These are phyloP conservation scores for Candida maltosa DNA, from an alignment of 805 yeast species.

Conservation along the genomic window DNA sequence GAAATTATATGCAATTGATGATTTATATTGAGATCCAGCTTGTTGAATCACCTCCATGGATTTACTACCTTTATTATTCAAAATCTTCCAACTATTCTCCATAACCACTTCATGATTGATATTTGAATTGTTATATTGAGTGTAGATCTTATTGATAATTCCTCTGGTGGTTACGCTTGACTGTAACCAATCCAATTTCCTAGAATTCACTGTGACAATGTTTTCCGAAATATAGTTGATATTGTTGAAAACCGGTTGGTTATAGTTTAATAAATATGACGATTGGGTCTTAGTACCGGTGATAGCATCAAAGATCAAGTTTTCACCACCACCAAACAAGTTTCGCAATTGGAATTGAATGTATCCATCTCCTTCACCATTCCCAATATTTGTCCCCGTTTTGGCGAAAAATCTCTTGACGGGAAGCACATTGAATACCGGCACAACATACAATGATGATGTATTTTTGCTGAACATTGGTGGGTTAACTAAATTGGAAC, in stretches of 20 bases:
- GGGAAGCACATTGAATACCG: constrained; percentile 44
- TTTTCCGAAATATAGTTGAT: constrained; percentile 39
- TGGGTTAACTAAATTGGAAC: constrained; percentile 19
- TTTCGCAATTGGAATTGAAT: constrained; percentile 63
- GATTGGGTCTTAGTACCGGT: constrained; percentile 50
- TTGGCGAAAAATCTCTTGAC: constrained; percentile 73
- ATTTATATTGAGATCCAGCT: constrained; percentile 46
- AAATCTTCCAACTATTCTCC: constrained; percentile 41
- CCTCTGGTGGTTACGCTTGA: constrained; percentile 46
- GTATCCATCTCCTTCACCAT: constrained; percentile 96
- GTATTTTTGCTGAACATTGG: constrained; percentile 4
- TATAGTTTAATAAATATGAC: constrained; percentile 46
- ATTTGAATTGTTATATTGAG: constrained; percentile 24
- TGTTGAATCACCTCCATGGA: constrained; percentile 31
- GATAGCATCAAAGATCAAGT: constrained; percentile 47
- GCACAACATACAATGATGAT: constrained; percentile 26
- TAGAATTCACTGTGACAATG: constrained; percentile 38
- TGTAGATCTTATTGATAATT: constrained; percentile 35
- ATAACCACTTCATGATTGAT: constrained; percentile 48
- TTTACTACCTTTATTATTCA: constrained; percentile 27
- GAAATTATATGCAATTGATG: constrained; percentile 37
- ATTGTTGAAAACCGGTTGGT: constrained; percentile 43
- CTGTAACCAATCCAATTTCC: constrained; percentile 47
- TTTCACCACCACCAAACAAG: constrained; percentile 57
- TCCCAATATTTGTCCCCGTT: constrained; percentile 94